phyloP scores from a whole-genome alignment of 331 rosid species.

The Prunus yedoensis region DNA sequence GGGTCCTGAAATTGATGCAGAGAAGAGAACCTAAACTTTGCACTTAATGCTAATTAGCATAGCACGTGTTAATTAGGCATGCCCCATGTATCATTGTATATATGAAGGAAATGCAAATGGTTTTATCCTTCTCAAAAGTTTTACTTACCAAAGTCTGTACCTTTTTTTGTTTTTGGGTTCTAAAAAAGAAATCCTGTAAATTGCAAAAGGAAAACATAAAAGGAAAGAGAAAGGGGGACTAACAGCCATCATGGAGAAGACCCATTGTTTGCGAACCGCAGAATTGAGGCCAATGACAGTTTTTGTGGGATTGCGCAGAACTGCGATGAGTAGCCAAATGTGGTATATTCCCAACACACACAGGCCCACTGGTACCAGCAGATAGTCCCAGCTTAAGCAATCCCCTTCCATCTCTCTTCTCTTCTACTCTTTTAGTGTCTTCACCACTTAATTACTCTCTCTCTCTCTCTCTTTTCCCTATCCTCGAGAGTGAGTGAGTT shows the following conservation, averaged over 20 bases:
- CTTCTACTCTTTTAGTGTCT: no score
- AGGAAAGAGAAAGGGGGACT: constrained; percentile 23
- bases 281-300: constrained; percentile 82
- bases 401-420: constrained; percentile 33
- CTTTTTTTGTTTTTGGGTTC: no score
- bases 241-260: constrained; percentile 67
- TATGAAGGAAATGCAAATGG: no score
- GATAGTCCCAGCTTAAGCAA: no score
- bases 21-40: constrained; percentile 7
- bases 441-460: no score
- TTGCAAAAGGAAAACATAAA: not conserved
- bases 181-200: not conserved
- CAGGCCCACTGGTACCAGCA: constrained; percentile 61
- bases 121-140: no score
- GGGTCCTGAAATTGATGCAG: constrained; percentile 71
- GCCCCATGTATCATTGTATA: no score
- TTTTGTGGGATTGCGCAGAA: constrained; percentile 47
- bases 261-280: constrained; percentile 76
- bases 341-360: constrained; percentile 54
- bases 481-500: not conserved
- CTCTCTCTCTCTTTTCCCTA: not conserved
- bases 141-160: no score
- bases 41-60: not conserved
- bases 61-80: not conserved
- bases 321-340: constrained; percentile 58